phyloP scores from a whole-genome alignment of 78 protist genomes.

The Creolimax fragrantissima region DNA sequence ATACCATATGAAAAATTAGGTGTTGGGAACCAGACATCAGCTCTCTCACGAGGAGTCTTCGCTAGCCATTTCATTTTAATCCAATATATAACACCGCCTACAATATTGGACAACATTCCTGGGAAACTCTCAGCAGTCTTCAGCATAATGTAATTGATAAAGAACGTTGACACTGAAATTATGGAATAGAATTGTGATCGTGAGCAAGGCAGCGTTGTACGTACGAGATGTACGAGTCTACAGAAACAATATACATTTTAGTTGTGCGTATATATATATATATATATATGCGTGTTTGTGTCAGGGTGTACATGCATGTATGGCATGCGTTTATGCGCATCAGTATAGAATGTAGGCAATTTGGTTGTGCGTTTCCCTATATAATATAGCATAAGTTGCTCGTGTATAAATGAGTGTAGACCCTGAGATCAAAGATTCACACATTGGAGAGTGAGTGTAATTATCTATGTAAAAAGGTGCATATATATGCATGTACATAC shows the following conservation, averaged over 20 bases:
- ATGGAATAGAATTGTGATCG: not conserved
- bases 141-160: conserved; percentile 20
- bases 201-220: too few relatives aligned
- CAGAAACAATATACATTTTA: too few relatives aligned
- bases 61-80: conserved; percentile 28
- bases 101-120: not conserved
- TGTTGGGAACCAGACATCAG: not conserved
- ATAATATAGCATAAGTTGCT: too few relatives aligned
- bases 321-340: not conserved
- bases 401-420: too few relatives aligned
- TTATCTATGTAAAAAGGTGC: not conserved
- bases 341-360: not conserved
- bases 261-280: too few relatives aligned
- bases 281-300: too few relatives aligned
- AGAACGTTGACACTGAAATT: conserved; percentile 13
- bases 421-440: too few relatives aligned
- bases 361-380: too few relatives aligned
- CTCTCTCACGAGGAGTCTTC: conserved; percentile 27
- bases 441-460: too few relatives aligned
- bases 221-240: too few relatives aligned
- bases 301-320: not conserved
- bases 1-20: not conserved
- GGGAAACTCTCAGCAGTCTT: not conserved
- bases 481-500: not conserved
- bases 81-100: not conserved